These are phyloP conservation scores for Sphaceloma murrayae DNA, from an alignment of 2,329 filamentous ascomycete genomes.

Conservation along the genomic window DNA sequence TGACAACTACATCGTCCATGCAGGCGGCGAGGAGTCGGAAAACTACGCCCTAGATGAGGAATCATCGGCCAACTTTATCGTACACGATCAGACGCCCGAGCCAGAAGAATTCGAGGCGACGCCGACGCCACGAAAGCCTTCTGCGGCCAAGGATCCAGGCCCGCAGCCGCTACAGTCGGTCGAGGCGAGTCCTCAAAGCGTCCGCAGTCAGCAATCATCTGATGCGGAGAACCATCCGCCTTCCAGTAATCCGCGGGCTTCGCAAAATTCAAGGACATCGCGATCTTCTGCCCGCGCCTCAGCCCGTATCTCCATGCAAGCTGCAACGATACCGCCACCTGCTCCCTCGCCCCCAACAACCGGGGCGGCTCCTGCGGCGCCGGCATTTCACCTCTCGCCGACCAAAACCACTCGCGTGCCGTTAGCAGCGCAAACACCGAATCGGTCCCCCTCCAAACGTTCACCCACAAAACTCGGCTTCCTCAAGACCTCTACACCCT, in stretches of 20 bases:
- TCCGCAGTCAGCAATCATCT: slow-evolving; percentile 51
- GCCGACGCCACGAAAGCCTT: slow-evolving; percentile 24
- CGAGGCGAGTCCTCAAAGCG: slow-evolving; percentile 51
- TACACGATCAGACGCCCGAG: slow-evolving; percentile 20
- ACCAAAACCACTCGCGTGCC: slow-evolving; percentile 33
- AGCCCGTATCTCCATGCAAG: slow-evolving; percentile 7
- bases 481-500: slow-evolving; percentile 47
- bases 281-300: too few relatives aligned
- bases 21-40: slow-evolving; percentile 42
- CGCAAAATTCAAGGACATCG: too few relatives aligned
- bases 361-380: slow-evolving; percentile 22
- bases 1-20: slow-evolving; percentile 39
- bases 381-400: slow-evolving; percentile 22
- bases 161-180: slow-evolving; percentile 44
- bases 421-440: slow-evolving; percentile 34
- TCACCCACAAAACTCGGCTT: slow-evolving; percentile 40
- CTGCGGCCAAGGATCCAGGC: slow-evolving; percentile 13
- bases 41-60: slow-evolving; percentile 21
- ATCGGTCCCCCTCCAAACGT: slow-evolving; percentile 23
- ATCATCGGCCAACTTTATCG: background rate
- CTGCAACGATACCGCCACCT: slow-evolving; percentile 21
- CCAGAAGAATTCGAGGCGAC: slow-evolving; percentile 31
- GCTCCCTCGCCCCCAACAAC: slow-evolving; percentile 26
- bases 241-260: slow-evolving; percentile 46
- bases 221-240: slow-evolving; percentile 74